These are phyloP conservation scores for Aureoboletus auriporus DNA, from an alignment of 768 basidiomycete species.

Conservation along the genomic window DNA sequence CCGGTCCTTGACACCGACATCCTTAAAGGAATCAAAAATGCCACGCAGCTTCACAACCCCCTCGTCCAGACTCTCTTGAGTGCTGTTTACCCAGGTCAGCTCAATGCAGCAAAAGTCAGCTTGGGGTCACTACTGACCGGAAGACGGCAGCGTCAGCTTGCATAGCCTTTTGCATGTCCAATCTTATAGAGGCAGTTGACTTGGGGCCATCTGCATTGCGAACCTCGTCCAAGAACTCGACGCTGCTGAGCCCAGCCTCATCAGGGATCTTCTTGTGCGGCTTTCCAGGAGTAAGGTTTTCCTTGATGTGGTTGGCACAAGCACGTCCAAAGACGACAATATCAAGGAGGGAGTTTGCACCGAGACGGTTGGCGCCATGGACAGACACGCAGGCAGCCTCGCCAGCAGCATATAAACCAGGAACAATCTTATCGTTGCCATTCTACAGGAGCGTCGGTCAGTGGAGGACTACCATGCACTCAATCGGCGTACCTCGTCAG, in stretches of 20 bases:
- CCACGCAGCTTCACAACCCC: constrained; percentile 83
- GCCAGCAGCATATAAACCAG: constrained; percentile 96
- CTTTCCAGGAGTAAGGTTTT: constrained; percentile 83
- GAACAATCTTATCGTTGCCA: constrained; percentile 91
- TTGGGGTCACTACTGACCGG: constrained; percentile 44
- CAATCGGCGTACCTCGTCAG: constrained; percentile 50
- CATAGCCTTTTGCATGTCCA: constrained; percentile 99
- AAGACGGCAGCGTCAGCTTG: constrained; percentile 97
- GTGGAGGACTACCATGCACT: background rate
- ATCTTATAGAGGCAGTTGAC: constrained; percentile 84
- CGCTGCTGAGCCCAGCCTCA: constrained; percentile 78
- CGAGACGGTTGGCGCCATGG: constrained; percentile 98
- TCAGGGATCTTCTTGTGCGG: constrained; percentile 86
- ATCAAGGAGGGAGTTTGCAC: constrained; percentile 97
- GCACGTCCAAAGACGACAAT: constrained; percentile 99
- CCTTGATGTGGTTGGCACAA: constrained; percentile 96
- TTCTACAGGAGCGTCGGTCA: constrained; percentile 32
- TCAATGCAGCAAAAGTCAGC: background rate
- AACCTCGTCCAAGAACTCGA: constrained; percentile 87
- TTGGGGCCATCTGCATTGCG: constrained; percentile 78
- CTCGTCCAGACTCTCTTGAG: constrained; percentile 84
- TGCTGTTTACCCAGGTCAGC: constrained; percentile 41
- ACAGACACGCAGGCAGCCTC: constrained; percentile 99
- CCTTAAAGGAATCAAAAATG: constrained; percentile 85
- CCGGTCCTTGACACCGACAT: constrained; percentile 95